Base-by-base conservation (phyloP, 768 basidiomycete species). In the Leccinum variicolor region DNA sequence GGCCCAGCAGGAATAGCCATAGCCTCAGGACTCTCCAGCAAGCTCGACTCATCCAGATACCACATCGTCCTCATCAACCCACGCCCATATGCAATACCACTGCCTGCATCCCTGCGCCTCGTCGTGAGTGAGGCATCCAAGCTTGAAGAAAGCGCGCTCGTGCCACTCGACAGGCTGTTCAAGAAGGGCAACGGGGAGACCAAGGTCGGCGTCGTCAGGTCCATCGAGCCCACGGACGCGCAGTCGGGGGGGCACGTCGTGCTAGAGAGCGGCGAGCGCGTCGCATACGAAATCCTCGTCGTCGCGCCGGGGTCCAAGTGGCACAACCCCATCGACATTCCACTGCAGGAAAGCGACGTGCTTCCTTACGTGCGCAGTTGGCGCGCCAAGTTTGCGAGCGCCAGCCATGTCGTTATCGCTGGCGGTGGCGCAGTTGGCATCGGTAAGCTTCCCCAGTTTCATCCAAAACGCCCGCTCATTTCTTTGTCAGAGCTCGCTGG, bases 371-470 rank as follows among this genome's bases (percentile, higher is more conserved):
- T 76, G 21, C 62, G 51, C 11, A 53, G 61, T 14, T 74, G 75
- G 75, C 66, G 70, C 41, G 46, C 43, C 25, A 68, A 65, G 28
- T 74, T 79, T 57, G 66, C 66, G 13, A 61, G 68, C 5, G 74
- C 78, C 5, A 64, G 68, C 36, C 72, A 73, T 66, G 75, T 84
- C 58, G 74, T 82, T 6, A 63, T 86, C 25, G 82, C 75, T 1
- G 85, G 84, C 25, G 84, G 84, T 36, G 85, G 84, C 29, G 76
- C 83, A 6, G 75, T 86, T 29, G 83, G 80, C 4, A 63, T 83
- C 34, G 82, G 80, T 80, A 51, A 57, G 76, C 3, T 49, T 31
- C 23, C 47, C 28, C 17, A n/a, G n/a, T n/a, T n/a, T n/a, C n/a
- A n/a, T n/a, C n/a, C n/a, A n/a, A n/a, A n/a, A 61, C 48, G 7